These are phyloP conservation scores for Teratosphaeria viscida DNA, from an alignment of 2,329 filamentous ascomycete species.

Conservation along the genomic window DNA sequence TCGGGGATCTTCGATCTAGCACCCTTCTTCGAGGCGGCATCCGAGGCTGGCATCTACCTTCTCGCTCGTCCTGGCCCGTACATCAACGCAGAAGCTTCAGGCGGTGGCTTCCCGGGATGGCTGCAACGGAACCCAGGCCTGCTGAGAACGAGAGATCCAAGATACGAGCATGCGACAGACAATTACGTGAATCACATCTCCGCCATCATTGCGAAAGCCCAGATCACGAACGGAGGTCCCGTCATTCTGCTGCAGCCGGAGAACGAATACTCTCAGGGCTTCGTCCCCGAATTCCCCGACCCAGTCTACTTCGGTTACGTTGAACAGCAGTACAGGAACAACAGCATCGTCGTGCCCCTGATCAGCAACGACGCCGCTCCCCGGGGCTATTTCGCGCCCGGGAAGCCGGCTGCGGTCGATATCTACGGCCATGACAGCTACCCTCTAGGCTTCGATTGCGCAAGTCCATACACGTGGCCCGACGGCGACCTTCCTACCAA, in stretches of 20 bases:
- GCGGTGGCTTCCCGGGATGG: slow-evolving; percentile 76
- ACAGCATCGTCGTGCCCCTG: slow-evolving; percentile 62
- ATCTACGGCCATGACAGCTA: slow-evolving; percentile 59
- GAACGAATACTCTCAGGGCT: slow-evolving; percentile 60
- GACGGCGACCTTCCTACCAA: slow-evolving; percentile 44
- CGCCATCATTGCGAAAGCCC: slow-evolving; percentile 58
- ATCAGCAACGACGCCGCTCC: slow-evolving; percentile 64
- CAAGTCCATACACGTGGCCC: slow-evolving; percentile 53
- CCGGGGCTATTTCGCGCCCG: slow-evolving; percentile 53
- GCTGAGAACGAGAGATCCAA: slow-evolving; percentile 51
- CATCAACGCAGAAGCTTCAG: slow-evolving; percentile 69
- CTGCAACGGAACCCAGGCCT: slow-evolving; percentile 56
- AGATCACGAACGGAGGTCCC: slow-evolving; percentile 75
- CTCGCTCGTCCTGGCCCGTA: slow-evolving; percentile 41
- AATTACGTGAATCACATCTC: slow-evolving; percentile 55
- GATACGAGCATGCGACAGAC: slow-evolving; percentile 56
- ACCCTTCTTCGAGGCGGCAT: slow-evolving; percentile 66
- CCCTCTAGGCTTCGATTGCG: slow-evolving; percentile 49
- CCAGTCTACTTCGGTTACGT: slow-evolving; percentile 60
- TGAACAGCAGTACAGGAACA: slow-evolving; percentile 54
- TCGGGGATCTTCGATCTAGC: slow-evolving; percentile 63
- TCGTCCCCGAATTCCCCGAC: slow-evolving; percentile 50
- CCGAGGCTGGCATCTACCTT: slow-evolving; percentile 63
- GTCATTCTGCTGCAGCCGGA: slow-evolving; percentile 72
- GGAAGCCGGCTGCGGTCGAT: slow-evolving; percentile 45